A percentile compares a stretch with the other conserved stretches of the same genome.
These are phyloP conservation scores for Dendrobium chrysotoxum DNA, from an alignment of 106 monocot species.

Conservation along the genomic window DNA sequence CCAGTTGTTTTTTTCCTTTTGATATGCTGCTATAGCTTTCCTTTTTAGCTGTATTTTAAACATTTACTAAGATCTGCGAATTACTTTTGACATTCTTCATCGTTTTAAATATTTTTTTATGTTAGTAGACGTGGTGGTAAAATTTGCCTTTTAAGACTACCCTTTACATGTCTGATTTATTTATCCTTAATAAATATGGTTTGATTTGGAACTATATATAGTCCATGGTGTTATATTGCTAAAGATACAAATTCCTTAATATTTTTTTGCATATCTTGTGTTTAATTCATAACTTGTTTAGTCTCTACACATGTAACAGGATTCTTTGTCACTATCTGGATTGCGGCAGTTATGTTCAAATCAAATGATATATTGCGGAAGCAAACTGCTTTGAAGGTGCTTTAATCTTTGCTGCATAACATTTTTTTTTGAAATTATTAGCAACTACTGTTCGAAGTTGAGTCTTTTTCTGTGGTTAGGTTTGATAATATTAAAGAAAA, in stretches of 20 bases:
- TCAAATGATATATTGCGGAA: constrained; percentile 91
- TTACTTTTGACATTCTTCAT: not conserved
- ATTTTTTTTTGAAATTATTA: not conserved
- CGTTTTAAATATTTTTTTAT: not conserved
- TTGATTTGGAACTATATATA: not conserved
- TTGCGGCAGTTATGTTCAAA: constrained; percentile 96
- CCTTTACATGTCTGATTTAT: not conserved
- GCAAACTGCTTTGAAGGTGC: constrained; percentile 94
- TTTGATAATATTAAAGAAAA: not conserved
- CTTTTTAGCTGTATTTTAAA: not conserved
- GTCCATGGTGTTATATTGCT: not conserved
- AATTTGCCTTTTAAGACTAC: not conserved
- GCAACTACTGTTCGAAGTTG: not conserved
- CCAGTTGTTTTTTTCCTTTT: not conserved
- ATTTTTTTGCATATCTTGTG: not conserved
- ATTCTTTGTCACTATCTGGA: constrained; percentile 95
- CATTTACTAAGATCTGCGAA: not conserved
- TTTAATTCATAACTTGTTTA: not conserved
- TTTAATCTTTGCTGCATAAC: not conserved
- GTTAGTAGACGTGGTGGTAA: not conserved
- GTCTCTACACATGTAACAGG: constrained; percentile 30
- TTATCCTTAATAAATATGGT: not conserved
- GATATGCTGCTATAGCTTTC: not conserved
- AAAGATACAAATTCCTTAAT: not conserved
- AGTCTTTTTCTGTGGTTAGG: not conserved